Conservation (phyloP, 495 filamentous ascomycete species). For the Penicillium fimorum region DNA sequence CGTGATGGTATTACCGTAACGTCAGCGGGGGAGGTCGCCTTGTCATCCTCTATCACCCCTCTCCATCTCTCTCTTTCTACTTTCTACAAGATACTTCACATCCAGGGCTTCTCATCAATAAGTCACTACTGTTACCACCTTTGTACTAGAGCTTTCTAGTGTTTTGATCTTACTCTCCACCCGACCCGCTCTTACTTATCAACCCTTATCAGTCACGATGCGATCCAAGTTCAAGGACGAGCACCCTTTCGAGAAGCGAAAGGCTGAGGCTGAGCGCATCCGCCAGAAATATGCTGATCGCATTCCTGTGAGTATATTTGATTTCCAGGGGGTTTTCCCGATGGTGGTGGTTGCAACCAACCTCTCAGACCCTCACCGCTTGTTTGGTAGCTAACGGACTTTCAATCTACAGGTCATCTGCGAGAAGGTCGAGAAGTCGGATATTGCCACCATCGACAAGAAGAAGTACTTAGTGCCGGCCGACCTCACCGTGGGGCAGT, state of each 20-base stretch:
- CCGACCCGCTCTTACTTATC: conserved; percentile 31
- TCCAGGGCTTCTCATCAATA: neutral
- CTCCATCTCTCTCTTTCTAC: conserved; percentile 19
- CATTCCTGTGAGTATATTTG: conserved; percentile 77
- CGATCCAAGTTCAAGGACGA: conserved; percentile 99
- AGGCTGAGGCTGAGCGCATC: conserved; percentile 98
- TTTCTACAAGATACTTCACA: conserved; percentile 11
- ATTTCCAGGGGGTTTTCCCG: neutral
- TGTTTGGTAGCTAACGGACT: conserved; percentile 36
- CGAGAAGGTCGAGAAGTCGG: conserved; percentile 98
- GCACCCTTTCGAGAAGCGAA: conserved; percentile 98
- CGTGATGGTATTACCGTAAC: conserved; percentile 36
- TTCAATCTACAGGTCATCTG: conserved; percentile 77
- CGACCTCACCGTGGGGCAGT: conserved; percentile 98
- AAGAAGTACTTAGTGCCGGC: conserved; percentile 99
- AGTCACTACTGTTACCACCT: conserved; percentile 8
- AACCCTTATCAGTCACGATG: conserved; percentile 60
- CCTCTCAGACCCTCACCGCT: conserved; percentile 35
- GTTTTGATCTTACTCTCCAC: conserved; percentile 15
- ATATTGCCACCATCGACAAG: conserved; percentile 99
- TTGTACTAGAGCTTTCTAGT: conserved; percentile 8
- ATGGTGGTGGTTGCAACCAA: neutral
- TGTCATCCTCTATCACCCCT: conserved; percentile 26
- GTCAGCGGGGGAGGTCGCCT: conserved; percentile 34
- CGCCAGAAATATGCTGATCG: conserved; percentile 98